phyloP scores from a whole-genome alignment of 306 rosid species.

The Comarum palustre region DNA sequence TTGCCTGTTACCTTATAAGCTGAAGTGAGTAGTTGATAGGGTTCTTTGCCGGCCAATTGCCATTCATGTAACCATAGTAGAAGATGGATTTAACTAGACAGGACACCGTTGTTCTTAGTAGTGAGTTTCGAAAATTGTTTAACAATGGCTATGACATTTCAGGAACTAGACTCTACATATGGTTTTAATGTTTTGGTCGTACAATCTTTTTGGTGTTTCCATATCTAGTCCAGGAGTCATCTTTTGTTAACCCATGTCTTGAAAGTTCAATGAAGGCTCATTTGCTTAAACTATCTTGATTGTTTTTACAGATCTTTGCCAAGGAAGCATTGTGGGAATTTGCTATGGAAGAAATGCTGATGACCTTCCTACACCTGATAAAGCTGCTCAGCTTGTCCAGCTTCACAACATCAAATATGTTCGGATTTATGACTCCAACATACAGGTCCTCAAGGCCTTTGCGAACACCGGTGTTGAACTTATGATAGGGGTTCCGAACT shows the following conservation, averaged over 20 bases:
- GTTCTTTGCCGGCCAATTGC: neutral
- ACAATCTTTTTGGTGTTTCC: neutral
- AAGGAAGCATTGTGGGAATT: conserved; percentile 77
- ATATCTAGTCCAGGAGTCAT: neutral
- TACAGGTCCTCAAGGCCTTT: conserved; percentile 89
- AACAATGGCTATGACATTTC: neutral
- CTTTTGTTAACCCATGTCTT: neutral
- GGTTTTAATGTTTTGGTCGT: neutral
- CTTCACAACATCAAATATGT: conserved; percentile 79
- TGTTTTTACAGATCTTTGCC: conserved; percentile 51
- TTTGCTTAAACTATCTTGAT: conserved; percentile 17
- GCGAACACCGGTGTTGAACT: conserved; percentile 86
- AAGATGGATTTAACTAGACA: neutral
- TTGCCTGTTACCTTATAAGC: neutral
- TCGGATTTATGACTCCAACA: conserved; percentile 78
- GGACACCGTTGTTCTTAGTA: neutral
- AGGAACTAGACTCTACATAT: neutral
- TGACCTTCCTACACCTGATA: conserved; percentile 94
- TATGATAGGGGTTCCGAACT: conserved; percentile 81
- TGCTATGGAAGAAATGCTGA: conserved; percentile 98
- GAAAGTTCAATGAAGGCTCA: neutral
- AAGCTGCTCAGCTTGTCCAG: conserved; percentile 80
- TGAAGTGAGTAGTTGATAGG: neutral
- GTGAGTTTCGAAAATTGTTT: neutral
- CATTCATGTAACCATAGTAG: neutral